Evolutionary conservation across 1,284 basidiomycete species (phyloP).

Genomic region (Ceratobasidium sp.): DNA sequence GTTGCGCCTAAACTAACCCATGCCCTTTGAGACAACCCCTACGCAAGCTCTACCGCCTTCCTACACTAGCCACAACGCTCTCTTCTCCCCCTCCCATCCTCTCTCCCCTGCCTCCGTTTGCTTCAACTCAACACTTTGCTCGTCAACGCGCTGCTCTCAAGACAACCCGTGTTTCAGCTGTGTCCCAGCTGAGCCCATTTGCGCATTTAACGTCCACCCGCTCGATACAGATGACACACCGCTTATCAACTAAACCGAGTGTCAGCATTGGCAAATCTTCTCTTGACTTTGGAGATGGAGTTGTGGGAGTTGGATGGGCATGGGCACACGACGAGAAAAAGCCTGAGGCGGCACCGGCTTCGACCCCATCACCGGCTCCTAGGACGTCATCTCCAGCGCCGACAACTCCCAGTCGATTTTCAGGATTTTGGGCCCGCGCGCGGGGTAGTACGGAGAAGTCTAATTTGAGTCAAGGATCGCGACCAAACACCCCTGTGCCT

Average conservation of each 20-base stretch:
- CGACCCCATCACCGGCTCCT: not conserved
- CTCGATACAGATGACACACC: slow-evolving; percentile 34
- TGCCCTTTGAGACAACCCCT: slow-evolving; percentile 26
- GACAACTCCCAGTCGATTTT: slow-evolving; percentile 23
- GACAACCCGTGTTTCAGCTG: slow-evolving; percentile 34
- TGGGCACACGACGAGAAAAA: slow-evolving; percentile 43
- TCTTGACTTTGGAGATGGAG: slow-evolving; percentile 33
- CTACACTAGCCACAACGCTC: slow-evolving; percentile 25
- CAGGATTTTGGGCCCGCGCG: slow-evolving; percentile 41
- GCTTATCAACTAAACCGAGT: slow-evolving; percentile 31
- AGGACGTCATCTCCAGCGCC: slow-evolving; percentile 22
- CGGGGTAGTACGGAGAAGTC: slow-evolving; percentile 25
- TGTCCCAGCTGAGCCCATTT: slow-evolving; percentile 37
- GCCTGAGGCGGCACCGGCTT: slow-evolving; percentile 7
- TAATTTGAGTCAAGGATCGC: slow-evolving; percentile 26
- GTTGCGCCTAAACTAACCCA: not conserved
- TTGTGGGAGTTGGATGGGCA: slow-evolving; percentile 39
- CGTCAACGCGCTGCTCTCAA: slow-evolving; percentile 42
- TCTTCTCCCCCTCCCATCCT: slow-evolving; percentile 35
- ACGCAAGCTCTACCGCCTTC: slow-evolving; percentile 40
- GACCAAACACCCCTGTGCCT: slow-evolving; percentile 37
- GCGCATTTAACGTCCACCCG: slow-evolving; percentile 36
- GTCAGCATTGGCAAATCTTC: slow-evolving; percentile 28
- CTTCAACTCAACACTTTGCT: slow-evolving; percentile 9
- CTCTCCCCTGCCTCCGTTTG: slow-evolving; percentile 26